A percentile compares a stretch with the other conserved stretches of the same genome.
These are phyloP conservation scores for Debaryomyces psychrophilus DNA, from an alignment of 1,139 yeast genomes.

Conservation along the genomic window DNA sequence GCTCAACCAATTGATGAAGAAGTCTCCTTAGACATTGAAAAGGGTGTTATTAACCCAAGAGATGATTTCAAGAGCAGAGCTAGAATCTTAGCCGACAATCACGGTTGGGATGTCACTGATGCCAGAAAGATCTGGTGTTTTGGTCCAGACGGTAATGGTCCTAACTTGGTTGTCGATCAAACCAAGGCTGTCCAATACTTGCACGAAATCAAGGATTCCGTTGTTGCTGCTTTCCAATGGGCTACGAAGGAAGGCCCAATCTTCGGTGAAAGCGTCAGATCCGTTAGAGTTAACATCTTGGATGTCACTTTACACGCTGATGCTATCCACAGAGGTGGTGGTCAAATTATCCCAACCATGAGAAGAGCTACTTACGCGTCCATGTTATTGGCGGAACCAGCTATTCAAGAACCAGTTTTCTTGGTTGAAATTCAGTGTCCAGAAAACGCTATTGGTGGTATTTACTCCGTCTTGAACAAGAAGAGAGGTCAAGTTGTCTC, in stretches of 20 bases:
- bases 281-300: constrained; percentile 95
- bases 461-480: constrained; percentile 98
- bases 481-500: constrained; percentile 99
- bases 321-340: constrained; percentile 99
- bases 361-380: constrained; percentile 99
- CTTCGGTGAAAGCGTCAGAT: constrained; percentile 95
- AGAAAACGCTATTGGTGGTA: constrained; percentile 99
- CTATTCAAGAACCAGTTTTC: constrained; percentile 99
- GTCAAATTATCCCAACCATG: constrained; percentile 99
- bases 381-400: constrained; percentile 97
- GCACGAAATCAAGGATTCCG: constrained; percentile 98
- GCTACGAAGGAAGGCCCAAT: constrained; percentile 99
- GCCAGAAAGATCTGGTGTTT: constrained; percentile 99
- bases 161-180: constrained; percentile 98
- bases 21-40: constrained; percentile 88
- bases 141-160: constrained; percentile 99
- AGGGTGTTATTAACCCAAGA: constrained; percentile 89
- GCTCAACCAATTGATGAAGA: constrained; percentile 97
- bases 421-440: constrained; percentile 99
- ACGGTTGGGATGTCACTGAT: constrained; percentile 99
- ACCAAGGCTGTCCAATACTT: constrained; percentile 99
- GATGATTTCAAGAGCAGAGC: constrained; percentile 99
- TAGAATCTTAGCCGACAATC: constrained; percentile 97
- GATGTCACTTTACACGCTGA: constrained; percentile 99
- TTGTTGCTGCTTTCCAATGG: constrained; percentile 99